phyloP scores from a whole-genome alignment of 768 basidiomycete species.

The Fomitopsis pulvina region DNA sequence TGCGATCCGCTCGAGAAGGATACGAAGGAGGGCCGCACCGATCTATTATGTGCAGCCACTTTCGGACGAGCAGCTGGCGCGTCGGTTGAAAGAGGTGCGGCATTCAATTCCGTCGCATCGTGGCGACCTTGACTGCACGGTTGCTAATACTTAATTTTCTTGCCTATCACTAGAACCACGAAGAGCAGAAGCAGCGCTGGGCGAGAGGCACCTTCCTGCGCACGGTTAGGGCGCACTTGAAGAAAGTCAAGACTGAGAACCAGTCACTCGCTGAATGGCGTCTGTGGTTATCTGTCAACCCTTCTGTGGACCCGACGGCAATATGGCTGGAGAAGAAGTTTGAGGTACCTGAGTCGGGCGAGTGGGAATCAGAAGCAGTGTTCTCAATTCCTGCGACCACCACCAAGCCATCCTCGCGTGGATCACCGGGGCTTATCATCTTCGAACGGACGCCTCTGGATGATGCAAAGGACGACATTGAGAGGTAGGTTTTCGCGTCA shows the following conservation, averaged over 20 bases:
- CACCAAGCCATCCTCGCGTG: slow-evolving; percentile 15
- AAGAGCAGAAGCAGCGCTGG: slow-evolving; percentile 70
- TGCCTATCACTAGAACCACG: slow-evolving; percentile 47
- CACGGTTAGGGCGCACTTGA: slow-evolving; percentile 34
- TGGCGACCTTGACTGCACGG: neutral
- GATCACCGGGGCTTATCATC: slow-evolving; percentile 62
- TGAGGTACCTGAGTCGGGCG: slow-evolving; percentile 55
- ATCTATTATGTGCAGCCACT: slow-evolving; percentile 43
- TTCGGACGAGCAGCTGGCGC: slow-evolving; percentile 60
- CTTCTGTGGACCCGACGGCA: slow-evolving; percentile 66
- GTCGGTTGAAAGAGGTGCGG: slow-evolving; percentile 61
- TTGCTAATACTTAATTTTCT: slow-evolving; percentile 2
- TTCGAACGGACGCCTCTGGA: slow-evolving; percentile 70
- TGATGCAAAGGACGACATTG: slow-evolving; percentile 56
- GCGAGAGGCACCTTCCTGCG: slow-evolving; percentile 63
- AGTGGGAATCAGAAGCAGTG: slow-evolving; percentile 60
- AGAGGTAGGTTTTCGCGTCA: slow-evolving; percentile 41
- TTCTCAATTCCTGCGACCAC: slow-evolving; percentile 39
- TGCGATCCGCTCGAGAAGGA: slow-evolving; percentile 21
- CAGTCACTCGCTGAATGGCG: slow-evolving; percentile 41
- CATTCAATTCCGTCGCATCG: slow-evolving; percentile 7
- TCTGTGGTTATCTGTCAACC: slow-evolving; percentile 71
- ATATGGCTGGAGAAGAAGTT: slow-evolving; percentile 81
- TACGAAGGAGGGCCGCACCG: slow-evolving; percentile 28
- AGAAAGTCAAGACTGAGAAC: slow-evolving; percentile 19